Conservation (phyloP, 2,329 filamentous ascomycete genomes). For the Exserohilum rostratum region DNA sequence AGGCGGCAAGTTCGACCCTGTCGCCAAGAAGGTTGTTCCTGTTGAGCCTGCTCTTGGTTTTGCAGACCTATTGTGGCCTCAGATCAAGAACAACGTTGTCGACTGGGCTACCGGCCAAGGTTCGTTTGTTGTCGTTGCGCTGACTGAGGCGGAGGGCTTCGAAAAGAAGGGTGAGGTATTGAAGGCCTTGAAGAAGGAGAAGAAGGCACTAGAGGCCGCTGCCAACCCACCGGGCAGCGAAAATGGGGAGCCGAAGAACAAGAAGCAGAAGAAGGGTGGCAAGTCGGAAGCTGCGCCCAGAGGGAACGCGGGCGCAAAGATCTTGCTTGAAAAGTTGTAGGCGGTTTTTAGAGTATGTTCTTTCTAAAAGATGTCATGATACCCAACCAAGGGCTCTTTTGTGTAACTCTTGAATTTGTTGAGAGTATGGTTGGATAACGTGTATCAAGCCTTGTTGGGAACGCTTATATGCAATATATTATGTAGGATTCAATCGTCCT, state of each 20-base stretch:
- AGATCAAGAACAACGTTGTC: constrained; percentile 76
- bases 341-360: neutral
- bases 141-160: constrained; percentile 77
- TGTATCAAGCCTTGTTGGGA: neutral
- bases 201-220: constrained; percentile 71
- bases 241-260: constrained; percentile 40
- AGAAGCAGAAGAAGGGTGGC: constrained; percentile 49
- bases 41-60: constrained; percentile 81
- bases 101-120: constrained; percentile 86
- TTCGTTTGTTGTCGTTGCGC: constrained; percentile 82
- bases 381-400: constrained; percentile 1
- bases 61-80: constrained; percentile 77
- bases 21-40: constrained; percentile 70
- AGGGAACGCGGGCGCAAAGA: constrained; percentile 56
- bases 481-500: neutral
- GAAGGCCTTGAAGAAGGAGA: constrained; percentile 73
- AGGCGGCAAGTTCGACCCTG: constrained; percentile 83
- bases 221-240: constrained; percentile 57
- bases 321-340: constrained; percentile 53
- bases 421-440: neutral
- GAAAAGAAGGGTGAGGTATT: constrained; percentile 69
- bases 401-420: neutral
- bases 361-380: constrained; percentile 11
- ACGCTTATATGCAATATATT: neutral
- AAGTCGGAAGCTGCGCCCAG: constrained; percentile 45